Evolutionary conservation across 768 basidiomycete genomes (phyloP).

Genomic region (Tylopilus vinaceipallidus): DNA sequence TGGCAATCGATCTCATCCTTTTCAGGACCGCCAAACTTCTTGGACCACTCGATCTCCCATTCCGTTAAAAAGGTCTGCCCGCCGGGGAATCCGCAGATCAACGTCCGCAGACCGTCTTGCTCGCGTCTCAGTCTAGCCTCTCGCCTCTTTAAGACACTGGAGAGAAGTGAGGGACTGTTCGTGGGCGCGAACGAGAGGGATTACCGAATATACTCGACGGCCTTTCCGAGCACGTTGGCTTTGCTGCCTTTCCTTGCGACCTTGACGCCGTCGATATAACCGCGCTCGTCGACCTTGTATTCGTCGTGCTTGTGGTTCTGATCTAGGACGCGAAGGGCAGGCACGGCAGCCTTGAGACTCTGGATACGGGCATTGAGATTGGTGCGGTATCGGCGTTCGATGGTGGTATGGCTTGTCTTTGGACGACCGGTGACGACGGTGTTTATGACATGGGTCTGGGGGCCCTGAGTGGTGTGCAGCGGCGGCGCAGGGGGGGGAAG

Average conservation of each 20-base stretch:
- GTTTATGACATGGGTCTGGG: slow-evolving; percentile 24
- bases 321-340: slow-evolving; percentile 78
- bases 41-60: slow-evolving; percentile 77
- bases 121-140: slow-evolving; percentile 71
- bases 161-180: slow-evolving; percentile 2
- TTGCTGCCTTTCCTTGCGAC: slow-evolving; percentile 90
- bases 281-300: slow-evolving; percentile 69
- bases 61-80: slow-evolving; percentile 67
- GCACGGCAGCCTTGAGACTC: slow-evolving; percentile 75
- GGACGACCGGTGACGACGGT: slow-evolving; percentile 19
- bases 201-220: slow-evolving; percentile 82
- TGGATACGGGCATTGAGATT: slow-evolving; percentile 87
- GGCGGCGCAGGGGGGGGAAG: slow-evolving; percentile 41
- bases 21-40: slow-evolving; percentile 76
- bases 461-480: slow-evolving; percentile 20
- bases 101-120: slow-evolving; percentile 68
- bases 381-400: slow-evolving; percentile 84
- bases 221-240: slow-evolving; percentile 86
- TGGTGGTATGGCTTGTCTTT: slow-evolving; percentile 90
- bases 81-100: slow-evolving; percentile 70
- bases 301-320: slow-evolving; percentile 43
- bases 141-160: slow-evolving; percentile 75
- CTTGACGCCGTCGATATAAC: slow-evolving; percentile 90
- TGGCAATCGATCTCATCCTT: slow-evolving; percentile 59
- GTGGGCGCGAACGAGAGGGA: too few species aligned